Evolutionary conservation across 2,329 filamentous ascomycete species (phyloP).

Genomic region (Ophiocordyceps unilateralis): DNA sequence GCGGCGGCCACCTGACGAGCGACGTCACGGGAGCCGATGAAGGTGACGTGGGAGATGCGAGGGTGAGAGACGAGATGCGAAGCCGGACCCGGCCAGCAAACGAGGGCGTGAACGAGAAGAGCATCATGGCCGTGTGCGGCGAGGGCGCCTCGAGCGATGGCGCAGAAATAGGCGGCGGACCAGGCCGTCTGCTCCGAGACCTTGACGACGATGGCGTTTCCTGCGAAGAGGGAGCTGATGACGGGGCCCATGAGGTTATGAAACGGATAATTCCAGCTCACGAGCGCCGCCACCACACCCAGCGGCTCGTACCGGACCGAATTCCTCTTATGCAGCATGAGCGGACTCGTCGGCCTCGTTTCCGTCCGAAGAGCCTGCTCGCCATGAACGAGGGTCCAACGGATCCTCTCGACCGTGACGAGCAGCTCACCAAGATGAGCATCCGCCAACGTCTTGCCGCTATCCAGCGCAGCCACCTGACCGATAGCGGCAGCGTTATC

Average conservation of each 20-base stretch:
- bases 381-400: slow-evolving; percentile 86
- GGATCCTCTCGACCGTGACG: slow-evolving; percentile 82
- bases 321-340: slow-evolving; percentile 94
- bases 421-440: slow-evolving; percentile 88
- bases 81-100: slow-evolving; percentile 77
- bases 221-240: slow-evolving; percentile 78
- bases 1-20: slow-evolving; percentile 78
- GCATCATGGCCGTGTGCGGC: slow-evolving; percentile 67
- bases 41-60: slow-evolving; percentile 74
- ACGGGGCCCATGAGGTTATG: slow-evolving; percentile 89
- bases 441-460: slow-evolving; percentile 91
- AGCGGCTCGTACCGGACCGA: slow-evolving; percentile 81
- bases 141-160: slow-evolving; percentile 63
- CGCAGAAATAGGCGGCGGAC: slow-evolving; percentile 70
- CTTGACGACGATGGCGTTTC: slow-evolving; percentile 86
- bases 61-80: slow-evolving; percentile 71
- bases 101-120: slow-evolving; percentile 65
- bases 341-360: slow-evolving; percentile 65
- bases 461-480: slow-evolving; percentile 72
- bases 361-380: slow-evolving; percentile 61
- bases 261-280: slow-evolving; percentile 96
- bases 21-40: slow-evolving; percentile 80
- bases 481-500: slow-evolving; percentile 83
- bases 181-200: slow-evolving; percentile 91
- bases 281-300: slow-evolving; percentile 79